These are phyloP conservation scores for Halenospora varia DNA, from an alignment of 495 filamentous ascomycete species.

Conservation along the genomic window DNA sequence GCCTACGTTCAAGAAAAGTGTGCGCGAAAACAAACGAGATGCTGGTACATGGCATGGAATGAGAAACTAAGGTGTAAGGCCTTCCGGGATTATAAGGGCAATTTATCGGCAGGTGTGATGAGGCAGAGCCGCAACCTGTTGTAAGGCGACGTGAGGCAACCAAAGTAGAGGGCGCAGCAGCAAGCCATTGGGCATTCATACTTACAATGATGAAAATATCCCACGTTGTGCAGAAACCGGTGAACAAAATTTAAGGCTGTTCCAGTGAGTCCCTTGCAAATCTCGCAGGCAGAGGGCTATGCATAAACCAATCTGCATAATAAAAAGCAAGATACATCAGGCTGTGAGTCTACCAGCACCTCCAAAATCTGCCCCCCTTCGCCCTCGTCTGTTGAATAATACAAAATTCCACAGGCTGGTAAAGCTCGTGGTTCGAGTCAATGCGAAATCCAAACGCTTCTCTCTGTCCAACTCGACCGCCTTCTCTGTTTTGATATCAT, in stretches of 20 bases:
- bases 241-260: not conserved
- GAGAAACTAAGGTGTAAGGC: not conserved
- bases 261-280: not conserved
- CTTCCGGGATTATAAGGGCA: not conserved
- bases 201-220: not conserved
- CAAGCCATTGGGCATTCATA: not conserved
- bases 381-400: too few species aligned
- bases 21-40: too few species aligned
- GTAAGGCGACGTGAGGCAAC: not conserved
- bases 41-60: too few species aligned
- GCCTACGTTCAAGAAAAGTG: too few species aligned
- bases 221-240: not conserved
- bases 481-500: conserved; percentile 2
- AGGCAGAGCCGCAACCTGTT: not conserved
- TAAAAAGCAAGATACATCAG: not conserved
- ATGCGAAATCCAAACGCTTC: too few species aligned
- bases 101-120: too few species aligned
- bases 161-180: not conserved
- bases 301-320: not conserved
- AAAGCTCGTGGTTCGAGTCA: too few species aligned
- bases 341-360: too few species aligned
- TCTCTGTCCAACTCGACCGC: not conserved
- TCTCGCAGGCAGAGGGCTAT: not conserved
- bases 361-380: too few species aligned
- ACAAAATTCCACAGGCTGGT: too few species aligned